Evolutionary conservation across 495 filamentous ascomycete genomes (phyloP).

Genomic region (Parachaetomium inaequale): DNA sequence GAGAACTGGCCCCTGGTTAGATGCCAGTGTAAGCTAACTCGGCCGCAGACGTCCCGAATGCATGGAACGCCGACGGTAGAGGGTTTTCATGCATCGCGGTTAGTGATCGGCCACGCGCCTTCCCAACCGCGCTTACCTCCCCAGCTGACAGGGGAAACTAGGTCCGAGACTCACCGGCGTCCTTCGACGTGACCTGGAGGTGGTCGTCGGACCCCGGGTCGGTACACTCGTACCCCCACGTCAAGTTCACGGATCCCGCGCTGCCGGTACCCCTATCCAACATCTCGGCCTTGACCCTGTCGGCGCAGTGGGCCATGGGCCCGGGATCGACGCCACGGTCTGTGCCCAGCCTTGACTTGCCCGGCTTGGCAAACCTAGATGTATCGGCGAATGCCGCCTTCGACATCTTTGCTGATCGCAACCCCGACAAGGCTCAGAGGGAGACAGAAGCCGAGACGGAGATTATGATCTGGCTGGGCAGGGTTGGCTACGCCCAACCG

Average conservation of each 20-base stretch:
- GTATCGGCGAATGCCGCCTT: constrained; percentile 32
- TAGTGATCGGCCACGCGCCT: constrained; percentile 15
- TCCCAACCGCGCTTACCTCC: constrained; percentile 1
- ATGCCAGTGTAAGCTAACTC: background rate
- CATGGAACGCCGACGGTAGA: constrained; percentile 30
- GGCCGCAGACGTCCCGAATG: constrained; percentile 24
- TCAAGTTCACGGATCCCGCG: constrained; percentile 26
- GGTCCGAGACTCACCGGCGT: constrained; percentile 31
- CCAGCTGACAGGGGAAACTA: constrained; percentile 15
- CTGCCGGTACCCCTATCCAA: constrained; percentile 30
- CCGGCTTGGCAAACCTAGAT: constrained; percentile 19
- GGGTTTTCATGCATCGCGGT: constrained; percentile 33
- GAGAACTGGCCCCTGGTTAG: background rate
- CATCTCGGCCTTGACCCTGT: constrained; percentile 28
- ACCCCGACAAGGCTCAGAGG: constrained; percentile 14
- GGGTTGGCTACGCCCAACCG: constrained; percentile 24
- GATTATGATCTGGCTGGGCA: constrained; percentile 35
- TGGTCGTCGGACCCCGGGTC: constrained; percentile 23
- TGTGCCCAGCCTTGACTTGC: constrained; percentile 17
- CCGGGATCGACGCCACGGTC: constrained; percentile 25
- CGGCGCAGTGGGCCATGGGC: constrained; percentile 33
- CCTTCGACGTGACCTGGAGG: constrained; percentile 32
- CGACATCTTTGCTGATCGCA: constrained; percentile 32
- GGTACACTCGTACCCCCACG: constrained; percentile 36
- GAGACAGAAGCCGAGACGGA: constrained; percentile 31